Evolutionary conservation across 75 land plant species (phyloP).

Genomic region (Sequoiadendron giganteum): DNA sequence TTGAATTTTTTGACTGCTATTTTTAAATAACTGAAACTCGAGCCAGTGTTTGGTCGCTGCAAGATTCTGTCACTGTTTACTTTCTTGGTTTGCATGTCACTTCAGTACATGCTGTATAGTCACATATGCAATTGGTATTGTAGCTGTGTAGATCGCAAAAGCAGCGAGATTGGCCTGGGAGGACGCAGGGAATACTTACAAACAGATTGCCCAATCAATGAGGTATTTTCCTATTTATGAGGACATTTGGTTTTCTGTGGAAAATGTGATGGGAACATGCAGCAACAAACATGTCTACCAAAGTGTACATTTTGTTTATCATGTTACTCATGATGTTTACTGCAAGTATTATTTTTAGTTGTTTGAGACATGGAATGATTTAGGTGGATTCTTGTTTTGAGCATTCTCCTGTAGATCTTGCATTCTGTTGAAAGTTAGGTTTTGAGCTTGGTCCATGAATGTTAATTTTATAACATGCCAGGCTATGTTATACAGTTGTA

Average conservation of each 20-base stretch:
- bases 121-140: slow-evolving; percentile 5
- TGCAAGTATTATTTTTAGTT: not conserved
- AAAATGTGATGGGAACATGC: not conserved
- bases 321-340: not conserved
- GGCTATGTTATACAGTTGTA: not conserved
- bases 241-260: not conserved
- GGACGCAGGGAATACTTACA: slow-evolving; percentile 70
- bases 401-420: not conserved
- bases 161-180: slow-evolving; percentile 86
- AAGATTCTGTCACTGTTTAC: not conserved
- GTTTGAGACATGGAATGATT: not conserved
- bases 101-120: not conserved
- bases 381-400: not conserved
- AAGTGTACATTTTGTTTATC: not conserved
- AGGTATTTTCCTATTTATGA: slow-evolving; percentile 27
- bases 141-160: slow-evolving; percentile 95
- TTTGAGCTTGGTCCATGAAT: not conserved
- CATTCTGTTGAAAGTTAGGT: not conserved
- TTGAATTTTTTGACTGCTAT: not conserved
- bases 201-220: slow-evolving; percentile 90
- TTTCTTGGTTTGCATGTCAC: not conserved
- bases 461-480: not conserved
- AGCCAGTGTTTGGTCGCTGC: not conserved
- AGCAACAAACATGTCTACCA: not conserved
- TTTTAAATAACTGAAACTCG: not conserved